phyloP scores from a whole-genome alignment of 768 basidiomycete genomes.

The Grammothele lineata region DNA sequence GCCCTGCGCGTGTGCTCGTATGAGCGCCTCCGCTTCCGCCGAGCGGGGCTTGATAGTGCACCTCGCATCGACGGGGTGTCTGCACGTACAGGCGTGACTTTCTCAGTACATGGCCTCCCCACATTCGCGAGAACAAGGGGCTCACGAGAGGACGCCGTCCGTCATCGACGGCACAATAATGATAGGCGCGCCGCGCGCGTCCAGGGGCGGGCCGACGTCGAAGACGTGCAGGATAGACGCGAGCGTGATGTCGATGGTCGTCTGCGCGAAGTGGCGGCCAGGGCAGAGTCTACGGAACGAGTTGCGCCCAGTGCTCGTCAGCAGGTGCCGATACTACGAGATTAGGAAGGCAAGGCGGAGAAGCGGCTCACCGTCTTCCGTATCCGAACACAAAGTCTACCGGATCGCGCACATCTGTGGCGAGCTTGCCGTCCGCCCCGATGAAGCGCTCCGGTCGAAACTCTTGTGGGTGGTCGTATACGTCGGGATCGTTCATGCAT shows the following conservation, averaged over 20 bases:
- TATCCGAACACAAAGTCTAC: conserved; percentile 16
- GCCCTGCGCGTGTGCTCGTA: too few relatives aligned
- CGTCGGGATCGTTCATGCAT: conserved; percentile 3
- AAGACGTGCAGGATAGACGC: conserved; percentile 7
- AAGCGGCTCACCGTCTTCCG: conserved; percentile 16
- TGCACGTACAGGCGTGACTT: too few relatives aligned
- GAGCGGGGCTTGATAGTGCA: conserved; percentile 2
- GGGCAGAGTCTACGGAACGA: conserved; percentile 7
- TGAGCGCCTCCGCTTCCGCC: not conserved
- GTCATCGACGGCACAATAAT: not conserved
- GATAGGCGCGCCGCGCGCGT: conserved; percentile 4
- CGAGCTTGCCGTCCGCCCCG: not conserved
- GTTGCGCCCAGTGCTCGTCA: too few relatives aligned
- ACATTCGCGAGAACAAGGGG: not conserved
- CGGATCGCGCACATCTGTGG: not conserved
- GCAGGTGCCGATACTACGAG: not conserved
- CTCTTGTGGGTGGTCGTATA: conserved; percentile 1
- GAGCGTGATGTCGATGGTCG: conserved; percentile 5
- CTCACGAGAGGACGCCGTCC: conserved; percentile 2
- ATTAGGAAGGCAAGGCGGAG: not conserved
- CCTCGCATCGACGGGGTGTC: not conserved
- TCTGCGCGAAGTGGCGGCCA: conserved; percentile 7
- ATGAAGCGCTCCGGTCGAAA: conserved; percentile 6
- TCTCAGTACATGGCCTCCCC: too few relatives aligned
- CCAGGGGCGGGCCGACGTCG: conserved; percentile 6